Conservation (phyloP, 129 eudicot species). For the Tagetes erecta region DNA sequence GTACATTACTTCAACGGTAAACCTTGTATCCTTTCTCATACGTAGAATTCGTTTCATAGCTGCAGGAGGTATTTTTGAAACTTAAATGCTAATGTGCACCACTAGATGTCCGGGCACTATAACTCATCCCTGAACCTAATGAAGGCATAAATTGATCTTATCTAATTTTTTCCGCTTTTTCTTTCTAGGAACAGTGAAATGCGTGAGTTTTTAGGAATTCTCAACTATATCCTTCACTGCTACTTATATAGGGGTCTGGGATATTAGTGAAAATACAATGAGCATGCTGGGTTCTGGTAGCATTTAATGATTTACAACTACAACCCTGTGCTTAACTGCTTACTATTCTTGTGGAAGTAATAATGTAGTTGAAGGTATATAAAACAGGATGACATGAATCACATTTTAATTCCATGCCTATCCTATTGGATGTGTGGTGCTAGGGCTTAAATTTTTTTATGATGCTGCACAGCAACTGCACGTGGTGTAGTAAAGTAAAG, state of each 20-base stretch:
- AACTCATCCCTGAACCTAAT: not conserved
- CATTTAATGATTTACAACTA: not conserved
- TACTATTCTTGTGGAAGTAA: not conserved
- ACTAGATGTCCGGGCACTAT: not conserved
- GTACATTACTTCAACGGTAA: slow-evolving; percentile 74
- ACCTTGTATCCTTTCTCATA: not conserved
- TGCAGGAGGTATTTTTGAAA: not conserved
- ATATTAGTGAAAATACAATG: not conserved
- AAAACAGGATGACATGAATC: not conserved
- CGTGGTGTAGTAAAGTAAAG: slow-evolving; percentile 7
- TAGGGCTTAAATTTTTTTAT: not conserved
- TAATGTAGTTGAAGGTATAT: not conserved
- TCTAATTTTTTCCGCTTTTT: not conserved
- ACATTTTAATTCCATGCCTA: not conserved
- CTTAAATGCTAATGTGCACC: not conserved
- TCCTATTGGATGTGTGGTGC: not conserved
- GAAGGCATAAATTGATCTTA: not conserved
- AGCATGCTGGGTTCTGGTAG: not conserved
- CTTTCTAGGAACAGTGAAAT: not conserved
- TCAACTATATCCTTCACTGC: not conserved
- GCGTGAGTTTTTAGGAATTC: not conserved
- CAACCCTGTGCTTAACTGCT: not conserved
- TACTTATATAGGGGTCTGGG: not conserved
- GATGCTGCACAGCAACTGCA: slow-evolving; percentile 8
- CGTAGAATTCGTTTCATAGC: not conserved